A percentile compares a stretch with the other conserved stretches of the same genome.
Evolutionary conservation across 2,329 filamentous ascomycete species (phyloP).

Genomic region (Phyllosticta paracitricarpa): DNA sequence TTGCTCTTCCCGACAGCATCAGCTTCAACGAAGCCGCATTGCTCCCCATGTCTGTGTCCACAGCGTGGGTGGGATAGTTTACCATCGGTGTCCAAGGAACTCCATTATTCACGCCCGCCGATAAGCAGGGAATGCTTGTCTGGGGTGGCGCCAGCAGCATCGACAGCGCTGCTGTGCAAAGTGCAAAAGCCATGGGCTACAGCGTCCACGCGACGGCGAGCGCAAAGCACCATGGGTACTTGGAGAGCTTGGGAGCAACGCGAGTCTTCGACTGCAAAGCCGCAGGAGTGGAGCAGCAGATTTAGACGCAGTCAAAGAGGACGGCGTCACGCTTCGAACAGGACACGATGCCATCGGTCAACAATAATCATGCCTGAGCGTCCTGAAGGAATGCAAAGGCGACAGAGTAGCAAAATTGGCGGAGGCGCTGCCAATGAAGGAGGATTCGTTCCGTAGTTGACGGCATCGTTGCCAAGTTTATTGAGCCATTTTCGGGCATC

Average conservation of each 20-base stretch:
- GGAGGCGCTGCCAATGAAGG: slow-evolving; percentile 8
- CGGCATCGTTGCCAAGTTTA: slow-evolving; percentile 14
- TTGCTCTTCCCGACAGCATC: slow-evolving; percentile 19
- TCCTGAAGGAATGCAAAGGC: slow-evolving; percentile 14
- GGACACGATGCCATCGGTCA: slow-evolving; percentile 4
- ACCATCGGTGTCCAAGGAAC: slow-evolving; percentile 39
- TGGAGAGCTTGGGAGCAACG: slow-evolving; percentile 12
- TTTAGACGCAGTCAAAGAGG: slow-evolving; percentile 10
- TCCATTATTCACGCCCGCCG: slow-evolving; percentile 23
- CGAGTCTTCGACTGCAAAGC: slow-evolving; percentile 11
- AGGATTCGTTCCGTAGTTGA: slow-evolving; percentile 11
- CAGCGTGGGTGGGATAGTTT: slow-evolving; percentile 43
- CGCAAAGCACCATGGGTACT: slow-evolving; percentile 6
- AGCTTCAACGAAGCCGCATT: slow-evolving; percentile 39
- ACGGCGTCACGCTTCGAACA: slow-evolving; percentile 1
- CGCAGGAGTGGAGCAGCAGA: slow-evolving; percentile 2
- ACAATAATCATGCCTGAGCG: slow-evolving; percentile 6
- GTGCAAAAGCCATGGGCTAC: slow-evolving; percentile 9
- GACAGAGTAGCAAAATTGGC: slow-evolving; percentile 12
- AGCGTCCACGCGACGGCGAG: slow-evolving; percentile 13
- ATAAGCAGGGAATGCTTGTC: slow-evolving; percentile 15
- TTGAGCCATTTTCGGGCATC: slow-evolving; percentile 11
- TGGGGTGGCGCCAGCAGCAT: slow-evolving; percentile 13
- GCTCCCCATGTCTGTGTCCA: slow-evolving; percentile 48
- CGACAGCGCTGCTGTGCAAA: slow-evolving; percentile 11